These are phyloP conservation scores for Leccinum subtestaceum DNA, from an alignment of 768 basidiomycete species.

Conservation along the genomic window DNA sequence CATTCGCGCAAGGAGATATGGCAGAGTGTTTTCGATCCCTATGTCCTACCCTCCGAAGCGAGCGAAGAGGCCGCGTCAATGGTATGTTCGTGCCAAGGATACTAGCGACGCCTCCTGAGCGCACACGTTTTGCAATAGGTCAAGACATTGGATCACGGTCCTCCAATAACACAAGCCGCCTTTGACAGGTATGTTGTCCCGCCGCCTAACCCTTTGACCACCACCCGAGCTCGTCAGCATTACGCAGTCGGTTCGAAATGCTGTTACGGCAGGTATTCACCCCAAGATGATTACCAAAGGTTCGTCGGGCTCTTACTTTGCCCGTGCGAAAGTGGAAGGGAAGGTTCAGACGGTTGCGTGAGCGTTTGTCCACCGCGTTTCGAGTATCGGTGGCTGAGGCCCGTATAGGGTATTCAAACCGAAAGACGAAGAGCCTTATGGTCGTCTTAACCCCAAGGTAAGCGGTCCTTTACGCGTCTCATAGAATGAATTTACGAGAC, in stretches of 20 bases:
- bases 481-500: constrained; percentile 1
- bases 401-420: constrained; percentile 79
- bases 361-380: constrained; percentile 26
- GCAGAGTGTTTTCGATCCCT: constrained; percentile 78
- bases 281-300: constrained; percentile 91
- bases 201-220: neutral
- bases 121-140: constrained; percentile 36
- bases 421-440: constrained; percentile 89
- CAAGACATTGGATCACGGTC: constrained; percentile 80
- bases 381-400: constrained; percentile 3
- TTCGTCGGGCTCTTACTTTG: constrained; percentile 89
- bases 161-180: constrained; percentile 69
- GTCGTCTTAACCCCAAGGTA: constrained; percentile 83
- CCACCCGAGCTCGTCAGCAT: constrained; percentile 39
- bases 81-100: constrained; percentile 14
- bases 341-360: constrained; percentile 78
- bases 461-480: neutral
- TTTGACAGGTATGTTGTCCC: constrained; percentile 59
- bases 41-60: constrained; percentile 35
- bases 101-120: constrained; percentile 1
- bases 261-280: constrained; percentile 76
- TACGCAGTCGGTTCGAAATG: constrained; percentile 60
- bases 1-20: constrained; percentile 70
- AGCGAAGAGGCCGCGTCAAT: constrained; percentile 23
- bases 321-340: constrained; percentile 76